Evolutionary conservation across 2,329 filamentous ascomycete species (phyloP).

Genomic region (Hypoxylon sp.): DNA sequence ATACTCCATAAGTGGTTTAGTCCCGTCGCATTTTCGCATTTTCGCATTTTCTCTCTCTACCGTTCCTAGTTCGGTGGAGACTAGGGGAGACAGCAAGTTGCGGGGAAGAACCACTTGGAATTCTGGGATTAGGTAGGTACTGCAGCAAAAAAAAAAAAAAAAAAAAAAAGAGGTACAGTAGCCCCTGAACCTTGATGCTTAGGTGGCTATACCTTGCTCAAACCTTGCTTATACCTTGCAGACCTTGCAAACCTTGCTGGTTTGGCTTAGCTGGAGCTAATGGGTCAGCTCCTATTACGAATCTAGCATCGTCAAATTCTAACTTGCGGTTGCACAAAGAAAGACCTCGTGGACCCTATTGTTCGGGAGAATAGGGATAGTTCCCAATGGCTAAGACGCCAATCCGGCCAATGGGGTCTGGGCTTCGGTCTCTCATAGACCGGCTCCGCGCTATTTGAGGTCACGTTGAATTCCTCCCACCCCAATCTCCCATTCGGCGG

Average conservation of each 20-base stretch:
- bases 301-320: too few species aligned
- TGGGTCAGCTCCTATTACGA: conserved; percentile 25
- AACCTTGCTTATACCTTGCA: too few species aligned
- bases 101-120: conserved; percentile 34
- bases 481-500: conserved; percentile 41
- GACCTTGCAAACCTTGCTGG: too few species aligned
- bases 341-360: conserved; percentile 19
- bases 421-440: conserved; percentile 22
- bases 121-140: too few species aligned
- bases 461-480: conserved; percentile 8
- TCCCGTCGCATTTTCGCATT: conserved; percentile 20
- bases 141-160: too few species aligned
- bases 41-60: too few species aligned
- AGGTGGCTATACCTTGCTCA: too few species aligned
- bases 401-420: conserved; percentile 18
- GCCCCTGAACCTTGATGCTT: too few species aligned
- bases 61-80: conserved; percentile 10
- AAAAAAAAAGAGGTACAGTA: too few species aligned
- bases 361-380: conserved; percentile 20
- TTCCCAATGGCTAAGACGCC: conserved; percentile 14
- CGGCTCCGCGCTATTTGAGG: conserved; percentile 27
- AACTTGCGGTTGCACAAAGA: conserved; percentile 15
- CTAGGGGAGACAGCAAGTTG: too few species aligned
- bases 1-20: conserved; percentile 32
- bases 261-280: too few species aligned